Percentiles rank a stretch among this genome's conserved stretches.
Evolutionary conservation across 306 rosid species (phyloP).

Genomic region (Heteromeles arbutifolia): DNA sequence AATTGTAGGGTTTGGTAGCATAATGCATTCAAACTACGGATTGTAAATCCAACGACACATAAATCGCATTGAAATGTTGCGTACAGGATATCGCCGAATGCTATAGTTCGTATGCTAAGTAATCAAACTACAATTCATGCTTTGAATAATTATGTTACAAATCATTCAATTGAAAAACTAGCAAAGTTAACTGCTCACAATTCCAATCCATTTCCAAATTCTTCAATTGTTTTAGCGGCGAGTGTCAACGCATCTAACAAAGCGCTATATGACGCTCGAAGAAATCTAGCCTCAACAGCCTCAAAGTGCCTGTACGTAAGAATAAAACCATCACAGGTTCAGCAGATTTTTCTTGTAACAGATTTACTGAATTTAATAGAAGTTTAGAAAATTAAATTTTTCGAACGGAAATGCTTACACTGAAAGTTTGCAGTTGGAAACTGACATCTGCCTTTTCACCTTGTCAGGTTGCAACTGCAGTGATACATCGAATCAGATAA

Average conservation of each 20-base stretch:
- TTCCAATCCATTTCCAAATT: slow-evolving; percentile 60
- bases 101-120: background rate
- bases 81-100: background rate
- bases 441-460: slow-evolving; percentile 61
- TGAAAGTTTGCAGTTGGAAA: slow-evolving; percentile 61
- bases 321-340: background rate
- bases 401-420: slow-evolving; percentile 41
- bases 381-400: background rate
- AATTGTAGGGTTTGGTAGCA: too few species aligned
- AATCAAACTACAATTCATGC: slow-evolving; percentile 1
- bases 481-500: slow-evolving; percentile 18
- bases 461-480: slow-evolving; percentile 91
- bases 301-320: slow-evolving; percentile 57
- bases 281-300: slow-evolving; percentile 90
- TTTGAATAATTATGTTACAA: background rate
- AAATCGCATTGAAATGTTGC: background rate
- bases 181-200: slow-evolving; percentile 21
- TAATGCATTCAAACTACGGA: too few species aligned
- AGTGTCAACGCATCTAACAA: slow-evolving; percentile 68
- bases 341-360: too few species aligned
- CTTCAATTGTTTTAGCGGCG: slow-evolving; percentile 79
- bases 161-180: background rate
- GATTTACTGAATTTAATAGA: background rate
- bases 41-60: background rate
- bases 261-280: slow-evolving; percentile 80